These are phyloP conservation scores for Cystoderma amianthinum DNA, from an alignment of 768 basidiomycete genomes.

Conservation along the genomic window DNA sequence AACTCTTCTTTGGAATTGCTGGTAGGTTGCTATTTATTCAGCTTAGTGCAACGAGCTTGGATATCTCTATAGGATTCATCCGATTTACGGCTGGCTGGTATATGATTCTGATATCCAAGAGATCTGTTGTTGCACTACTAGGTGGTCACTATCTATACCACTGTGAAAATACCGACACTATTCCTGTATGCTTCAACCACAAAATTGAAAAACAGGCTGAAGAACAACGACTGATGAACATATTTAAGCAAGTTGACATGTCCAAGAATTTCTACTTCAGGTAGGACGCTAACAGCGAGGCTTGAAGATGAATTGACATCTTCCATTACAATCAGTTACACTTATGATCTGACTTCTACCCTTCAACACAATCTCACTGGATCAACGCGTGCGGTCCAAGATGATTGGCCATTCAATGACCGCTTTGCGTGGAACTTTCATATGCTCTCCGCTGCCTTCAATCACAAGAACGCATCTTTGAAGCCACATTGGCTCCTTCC, in stretches of 20 bases:
- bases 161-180: conserved; percentile 84
- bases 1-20: conserved; percentile 76
- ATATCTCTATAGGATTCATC: conserved; percentile 67
- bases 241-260: conserved; percentile 96
- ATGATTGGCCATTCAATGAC: conserved; percentile 71
- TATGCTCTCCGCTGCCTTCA: conserved; percentile 69
- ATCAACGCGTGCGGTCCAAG: conserved; percentile 31
- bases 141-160: conserved; percentile 97
- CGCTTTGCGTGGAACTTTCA: conserved; percentile 95
- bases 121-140: conserved; percentile 86
- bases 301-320: not conserved
- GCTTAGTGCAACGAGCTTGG: not conserved
- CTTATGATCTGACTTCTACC: conserved; percentile 95
- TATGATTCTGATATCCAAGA: conserved; percentile 84
- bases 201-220: conserved; percentile 85
- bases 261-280: conserved; percentile 99
- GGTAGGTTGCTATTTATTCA: conserved; percentile 33
- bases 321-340: conserved; percentile 51
- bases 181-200: conserved; percentile 71
- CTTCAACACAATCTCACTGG: conserved; percentile 86
- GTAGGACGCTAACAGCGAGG: conserved; percentile 25
- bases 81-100: conserved; percentile 96
- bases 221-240: conserved; percentile 81
- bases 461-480: conserved; percentile 27
- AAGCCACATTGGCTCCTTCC: conserved; percentile 84